phyloP scores from a whole-genome alignment of 2,329 filamentous ascomycete species.

The Alternaria dauci region DNA sequence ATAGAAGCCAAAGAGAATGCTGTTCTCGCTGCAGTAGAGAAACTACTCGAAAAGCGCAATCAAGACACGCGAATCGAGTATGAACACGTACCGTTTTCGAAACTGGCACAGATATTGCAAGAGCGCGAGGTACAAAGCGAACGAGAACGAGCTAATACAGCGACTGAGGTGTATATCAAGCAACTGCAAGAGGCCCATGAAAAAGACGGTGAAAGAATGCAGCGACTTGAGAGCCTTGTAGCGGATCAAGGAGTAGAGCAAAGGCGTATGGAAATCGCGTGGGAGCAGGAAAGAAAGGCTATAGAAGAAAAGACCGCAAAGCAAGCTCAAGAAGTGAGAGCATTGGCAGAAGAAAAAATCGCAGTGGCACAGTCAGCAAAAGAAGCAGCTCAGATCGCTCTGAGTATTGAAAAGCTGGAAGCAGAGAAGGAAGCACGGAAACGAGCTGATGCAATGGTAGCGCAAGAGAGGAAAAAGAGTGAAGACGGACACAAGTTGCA shows the following conservation, averaged over 20 bases:
- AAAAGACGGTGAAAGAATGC: constrained; percentile 1
- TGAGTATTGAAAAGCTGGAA: background rate
- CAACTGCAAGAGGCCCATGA: constrained; percentile 5
- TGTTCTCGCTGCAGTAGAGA: background rate
- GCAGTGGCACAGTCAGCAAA: background rate
- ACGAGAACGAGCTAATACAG: constrained; percentile 8
- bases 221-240: background rate
- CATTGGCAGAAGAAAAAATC: background rate
- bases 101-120: constrained; percentile 16
- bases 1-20: background rate
- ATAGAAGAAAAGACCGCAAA: background rate
- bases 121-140: constrained; percentile 10
- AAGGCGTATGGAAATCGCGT: background rate
- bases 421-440: background rate
- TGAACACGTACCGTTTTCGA: constrained; percentile 12
- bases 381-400: background rate
- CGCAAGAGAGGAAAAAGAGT: background rate
- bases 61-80: background rate
- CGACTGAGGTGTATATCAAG: constrained; percentile 4
- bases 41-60: background rate
- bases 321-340: background rate
- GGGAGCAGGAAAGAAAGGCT: background rate
- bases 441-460: background rate
- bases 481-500: background rate
- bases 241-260: background rate